Base-by-base conservation (phyloP, 1,139 yeast genomes). In the Hyphopichia pseudoburtonii region DNA sequence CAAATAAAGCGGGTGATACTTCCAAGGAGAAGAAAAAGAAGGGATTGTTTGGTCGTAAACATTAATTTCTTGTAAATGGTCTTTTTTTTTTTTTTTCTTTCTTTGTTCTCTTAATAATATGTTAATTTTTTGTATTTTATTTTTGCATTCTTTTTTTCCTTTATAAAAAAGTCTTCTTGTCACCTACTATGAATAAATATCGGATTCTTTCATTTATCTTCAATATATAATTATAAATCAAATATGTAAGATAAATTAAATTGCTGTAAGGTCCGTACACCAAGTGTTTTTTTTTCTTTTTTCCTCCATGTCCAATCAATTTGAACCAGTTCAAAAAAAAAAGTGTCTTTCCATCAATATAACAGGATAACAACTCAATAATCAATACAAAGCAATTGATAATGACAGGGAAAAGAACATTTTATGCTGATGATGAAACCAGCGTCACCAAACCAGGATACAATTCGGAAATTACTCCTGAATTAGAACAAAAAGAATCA, bases 381-480 rank as follows among this genome's bases (percentile, higher is more conserved):
- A 26, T 15, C 16, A 26, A 26, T 10, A 17, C n/a, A n/a, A n/a
- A n/a, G n/a, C n/a, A 12, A 9, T 21, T 7, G 6, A 27, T 8
- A n/a, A 34, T 34, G 36, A 10, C 28, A 17, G 32, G 33, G 16
- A 34, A 29, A 24, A 64, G 81, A 56, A 58, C 69, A 1, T 78
- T 78, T 50, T 78, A 78, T 45, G 71, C 70, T 44, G 78, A 76
- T 47, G 80, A 76, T 42, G 79, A 74, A 43, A 60, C 58, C 25
- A 56, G 66, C 30, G 46, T 64, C 23, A 66, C 71, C 39, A 70
- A 68, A 33, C 82, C 83, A 1, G 82, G 82, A 0, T 54, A 64
- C 33, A 69, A 65, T 37, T 47, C 62, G 25, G 57, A 62, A 24
- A 70, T 73, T 24, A 42, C 66, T 11, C 38, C 51, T 10, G 65